Evolutionary conservation across 148 eudicot species (phyloP), one percentile per base, ranked within the genome.

Genomic region (Camellia lanceoleosa): DNA sequence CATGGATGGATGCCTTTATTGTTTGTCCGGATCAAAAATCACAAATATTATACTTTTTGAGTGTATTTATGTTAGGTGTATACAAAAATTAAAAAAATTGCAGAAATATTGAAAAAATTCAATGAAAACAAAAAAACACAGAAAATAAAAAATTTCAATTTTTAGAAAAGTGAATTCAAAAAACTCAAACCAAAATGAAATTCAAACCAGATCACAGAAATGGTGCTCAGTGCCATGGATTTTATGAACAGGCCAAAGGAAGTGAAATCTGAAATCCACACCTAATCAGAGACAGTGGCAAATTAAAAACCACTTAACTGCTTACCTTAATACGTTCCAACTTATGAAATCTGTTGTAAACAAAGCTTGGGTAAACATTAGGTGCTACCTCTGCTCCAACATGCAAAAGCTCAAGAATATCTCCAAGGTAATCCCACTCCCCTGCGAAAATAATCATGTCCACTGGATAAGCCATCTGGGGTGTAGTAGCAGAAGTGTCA

Each of bases 391-490:
- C 94, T 63, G 79, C 73, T 59, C 90, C 92, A 49, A 77, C 63
- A 10, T 90, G 86, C 5, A 68, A 68, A 61, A 85, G 82, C 52
- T 88, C 84, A 76, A 87, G 78, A 70, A 94, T 80, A 78, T 97
- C 97, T 4, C 62, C 15, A 44, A 97, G 88, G 75, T 86, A 91
- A 83, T 83, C 89, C 97, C 94, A 91, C 77, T 97, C 99, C 76
- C 98, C 98, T 23, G 82, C 82, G 14, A 82, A 79, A 79, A 97
- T 97, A 47, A 97, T 94, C 82, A 86, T 89, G 30, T 94, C 91
- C 18, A 97, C 85, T 68, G 98, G 97, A 87, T 97, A 97, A 80
- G 97, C 97, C 81, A 56, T 85, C 75, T 89, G 84, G 5, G 94
- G 91, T 47, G 85, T 77, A 76, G 90, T 87, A 71, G 96, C 98